phyloP scores from a whole-genome alignment of 257 asterid genomes.

The Scutellaria barbata region DNA sequence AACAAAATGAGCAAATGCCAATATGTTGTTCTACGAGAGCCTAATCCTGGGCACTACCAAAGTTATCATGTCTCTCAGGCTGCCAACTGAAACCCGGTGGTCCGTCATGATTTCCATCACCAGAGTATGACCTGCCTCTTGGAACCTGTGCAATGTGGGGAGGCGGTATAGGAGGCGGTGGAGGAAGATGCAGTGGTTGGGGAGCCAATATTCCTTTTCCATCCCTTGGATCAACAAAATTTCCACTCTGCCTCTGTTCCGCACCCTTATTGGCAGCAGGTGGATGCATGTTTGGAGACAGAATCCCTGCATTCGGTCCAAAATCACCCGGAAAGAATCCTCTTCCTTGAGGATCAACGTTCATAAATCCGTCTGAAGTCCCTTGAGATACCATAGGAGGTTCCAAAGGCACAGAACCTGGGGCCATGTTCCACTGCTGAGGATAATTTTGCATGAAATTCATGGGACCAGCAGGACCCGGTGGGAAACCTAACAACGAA shows the following conservation, averaged over 20 bases:
- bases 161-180: constrained; percentile 67
- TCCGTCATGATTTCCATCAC: constrained; percentile 62
- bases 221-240: constrained; percentile 54
- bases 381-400: constrained; percentile 64
- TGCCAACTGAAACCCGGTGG: constrained; percentile 81
- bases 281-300: constrained; percentile 47
- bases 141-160: constrained; percentile 52
- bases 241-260: constrained; percentile 60
- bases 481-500: constrained; percentile 63
- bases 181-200: constrained; percentile 58
- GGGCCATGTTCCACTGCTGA: constrained; percentile 76
- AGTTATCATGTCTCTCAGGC: constrained; percentile 56
- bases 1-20: constrained; percentile 20
- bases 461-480: constrained; percentile 62
- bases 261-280: constrained; percentile 49
- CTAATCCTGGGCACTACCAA: constrained; percentile 58
- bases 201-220: constrained; percentile 63
- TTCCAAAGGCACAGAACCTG: constrained; percentile 57
- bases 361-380: constrained; percentile 47
- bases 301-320: constrained; percentile 52
- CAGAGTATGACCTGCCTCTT: constrained; percentile 62
- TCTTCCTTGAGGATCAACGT: constrained; percentile 53
- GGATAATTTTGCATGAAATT: constrained; percentile 68
- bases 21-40: not conserved
- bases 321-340: constrained; percentile 52